A percentile compares a stretch with the other conserved stretches of the same genome.
Conservation (phyloP, 345 rosid species). For the Leavenworthia alabamica region DNA sequence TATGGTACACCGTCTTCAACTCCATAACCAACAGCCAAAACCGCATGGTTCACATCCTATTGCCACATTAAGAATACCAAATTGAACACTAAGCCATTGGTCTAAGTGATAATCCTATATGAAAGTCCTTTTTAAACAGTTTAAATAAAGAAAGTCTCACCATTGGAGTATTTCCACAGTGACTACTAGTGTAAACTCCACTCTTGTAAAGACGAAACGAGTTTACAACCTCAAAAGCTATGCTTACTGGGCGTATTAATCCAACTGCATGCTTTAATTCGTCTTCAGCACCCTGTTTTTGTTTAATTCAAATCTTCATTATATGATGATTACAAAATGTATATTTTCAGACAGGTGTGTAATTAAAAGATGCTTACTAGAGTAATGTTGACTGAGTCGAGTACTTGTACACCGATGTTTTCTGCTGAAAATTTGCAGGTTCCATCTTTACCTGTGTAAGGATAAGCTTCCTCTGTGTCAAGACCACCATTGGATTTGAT, state of each 20-base stretch:
- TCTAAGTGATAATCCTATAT: neutral
- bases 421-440: slow-evolving; percentile 70
- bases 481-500: slow-evolving; percentile 90
- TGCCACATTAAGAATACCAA: neutral
- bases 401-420: slow-evolving; percentile 67
- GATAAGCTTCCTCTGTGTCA: slow-evolving; percentile 86
- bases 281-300: slow-evolving; percentile 79
- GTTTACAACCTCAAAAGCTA: slow-evolving; percentile 72
- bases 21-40: slow-evolving; percentile 91
- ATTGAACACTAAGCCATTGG: neutral
- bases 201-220: slow-evolving; percentile 61
- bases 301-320: neutral
- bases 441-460: slow-evolving; percentile 58
- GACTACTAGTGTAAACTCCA: slow-evolving; percentile 69
- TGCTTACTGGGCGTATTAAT: slow-evolving; percentile 75
- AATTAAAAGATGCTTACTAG: slow-evolving; percentile 45
- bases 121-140: neutral
- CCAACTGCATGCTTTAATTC: slow-evolving; percentile 94
- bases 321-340: neutral
- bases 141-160: slow-evolving; percentile 35
- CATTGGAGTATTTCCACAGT: slow-evolving; percentile 68
- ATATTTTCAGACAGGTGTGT: neutral
- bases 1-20: slow-evolving; percentile 68
- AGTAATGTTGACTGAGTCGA: slow-evolving; percentile 76
- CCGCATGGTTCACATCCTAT: slow-evolving; percentile 98